Evolutionary conservation across 371 early-diverging fungal species (phyloP).

Genomic region (Mucor plumbeus): DNA sequence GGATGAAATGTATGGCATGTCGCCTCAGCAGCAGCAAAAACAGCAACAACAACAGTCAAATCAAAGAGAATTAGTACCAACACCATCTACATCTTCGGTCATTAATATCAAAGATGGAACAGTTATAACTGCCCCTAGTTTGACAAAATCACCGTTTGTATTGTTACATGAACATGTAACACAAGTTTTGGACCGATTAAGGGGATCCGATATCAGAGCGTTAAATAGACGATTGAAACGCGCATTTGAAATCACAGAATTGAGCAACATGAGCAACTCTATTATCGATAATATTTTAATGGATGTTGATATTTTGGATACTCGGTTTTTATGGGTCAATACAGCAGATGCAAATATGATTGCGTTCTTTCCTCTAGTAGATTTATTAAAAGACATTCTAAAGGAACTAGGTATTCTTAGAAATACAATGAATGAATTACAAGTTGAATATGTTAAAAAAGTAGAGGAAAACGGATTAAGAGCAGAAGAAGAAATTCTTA

Average conservation of each 20-base stretch:
- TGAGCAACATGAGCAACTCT: conserved; percentile 74
- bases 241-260: conserved; percentile 73
- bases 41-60: background rate
- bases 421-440: conserved; percentile 67
- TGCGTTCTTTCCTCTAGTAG: conserved; percentile 59
- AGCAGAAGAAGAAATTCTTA: conserved; percentile 56
- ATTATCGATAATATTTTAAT: conserved; percentile 68
- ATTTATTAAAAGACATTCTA: conserved; percentile 63
- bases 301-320: conserved; percentile 60
- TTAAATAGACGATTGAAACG: conserved; percentile 62
- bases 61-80: background rate
- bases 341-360: conserved; percentile 20
- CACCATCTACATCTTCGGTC: conserved; percentile 17
- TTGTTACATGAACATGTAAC: conserved; percentile 26
- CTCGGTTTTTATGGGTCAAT: conserved; percentile 56
- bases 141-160: conserved; percentile 12
- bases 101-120: conserved; percentile 13
- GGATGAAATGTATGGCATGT: background rate
- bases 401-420: conserved; percentile 61
- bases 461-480: conserved; percentile 47
- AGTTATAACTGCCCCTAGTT: background rate
- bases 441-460: conserved; percentile 69
- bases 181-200: conserved; percentile 49
- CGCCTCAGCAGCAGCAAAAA: background rate
- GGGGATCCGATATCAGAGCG: conserved; percentile 60